Conservation (phyloP, 23 red algal species). For the Gracilaria gracilis region DNA sequence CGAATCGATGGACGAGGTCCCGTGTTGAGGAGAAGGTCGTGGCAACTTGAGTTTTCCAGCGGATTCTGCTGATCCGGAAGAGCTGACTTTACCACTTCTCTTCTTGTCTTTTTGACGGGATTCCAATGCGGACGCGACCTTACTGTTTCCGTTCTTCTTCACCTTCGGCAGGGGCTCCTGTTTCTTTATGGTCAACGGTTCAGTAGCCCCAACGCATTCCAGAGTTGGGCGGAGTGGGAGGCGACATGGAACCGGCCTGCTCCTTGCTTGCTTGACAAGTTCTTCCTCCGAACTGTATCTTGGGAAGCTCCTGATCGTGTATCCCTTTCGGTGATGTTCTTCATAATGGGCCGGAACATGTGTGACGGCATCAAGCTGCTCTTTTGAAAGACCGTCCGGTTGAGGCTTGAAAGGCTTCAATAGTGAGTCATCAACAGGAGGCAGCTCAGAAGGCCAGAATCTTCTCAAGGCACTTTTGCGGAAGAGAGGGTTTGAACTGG, state of each 20-base stretch:
- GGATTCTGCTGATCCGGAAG: background rate
- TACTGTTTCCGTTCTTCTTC: background rate
- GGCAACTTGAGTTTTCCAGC: background rate
- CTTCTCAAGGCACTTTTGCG: background rate
- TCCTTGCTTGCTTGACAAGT: background rate
- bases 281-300: background rate
- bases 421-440: background rate
- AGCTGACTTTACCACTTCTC: background rate
- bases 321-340: background rate
- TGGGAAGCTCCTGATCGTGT: background rate
- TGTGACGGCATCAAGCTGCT: background rate
- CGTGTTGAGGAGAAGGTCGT: background rate
- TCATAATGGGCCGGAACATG: background rate
- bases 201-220: background rate
- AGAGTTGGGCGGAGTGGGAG: background rate
- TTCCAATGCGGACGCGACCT: background rate
- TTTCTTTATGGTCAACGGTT: background rate
- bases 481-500: conserved; percentile 2
- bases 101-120: background rate
- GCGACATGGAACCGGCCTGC: background rate
- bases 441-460: background rate
- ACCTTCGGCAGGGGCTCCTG: background rate
- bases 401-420: conserved; percentile 7
- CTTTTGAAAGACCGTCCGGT: background rate
- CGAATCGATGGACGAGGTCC: background rate